Evolutionary conservation across 2,329 filamentous ascomycete genomes (phyloP).

Genomic region (Fusarium nelsonii): DNA sequence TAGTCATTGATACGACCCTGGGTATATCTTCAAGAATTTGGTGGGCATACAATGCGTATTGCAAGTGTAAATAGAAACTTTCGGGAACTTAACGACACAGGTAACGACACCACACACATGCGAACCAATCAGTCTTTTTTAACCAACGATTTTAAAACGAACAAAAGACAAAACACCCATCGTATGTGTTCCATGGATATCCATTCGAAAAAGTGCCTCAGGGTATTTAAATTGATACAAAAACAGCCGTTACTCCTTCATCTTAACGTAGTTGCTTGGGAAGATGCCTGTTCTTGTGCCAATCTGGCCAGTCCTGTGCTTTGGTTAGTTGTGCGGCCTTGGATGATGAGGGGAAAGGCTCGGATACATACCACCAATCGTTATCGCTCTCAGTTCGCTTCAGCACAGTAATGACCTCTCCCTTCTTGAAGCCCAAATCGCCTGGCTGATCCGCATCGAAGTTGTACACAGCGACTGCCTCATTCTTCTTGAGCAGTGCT

Average conservation of each 20-base stretch:
- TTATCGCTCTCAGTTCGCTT: slow-evolving; percentile 95
- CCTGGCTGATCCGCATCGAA: slow-evolving; percentile 95
- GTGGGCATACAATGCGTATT: not conserved
- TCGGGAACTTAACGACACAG: not conserved
- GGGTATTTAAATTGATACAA: slow-evolving; percentile 42
- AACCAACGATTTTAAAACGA: not conserved
- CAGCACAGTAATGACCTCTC: slow-evolving; percentile 92
- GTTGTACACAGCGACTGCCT: slow-evolving; percentile 90
- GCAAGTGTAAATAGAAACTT: not conserved
- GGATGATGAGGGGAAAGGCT: not conserved
- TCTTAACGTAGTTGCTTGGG: slow-evolving; percentile 82
- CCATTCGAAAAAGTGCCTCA: slow-evolving; percentile 34
- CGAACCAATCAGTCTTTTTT: slow-evolving; percentile 6
- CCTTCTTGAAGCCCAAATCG: slow-evolving; percentile 96
- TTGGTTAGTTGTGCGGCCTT: slow-evolving; percentile 5
- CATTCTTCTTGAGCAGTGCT: slow-evolving; percentile 73
- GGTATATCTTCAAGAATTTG: not conserved
- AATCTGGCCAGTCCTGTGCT: slow-evolving; percentile 83
- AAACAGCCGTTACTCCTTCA: slow-evolving; percentile 62
- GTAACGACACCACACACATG: not conserved
- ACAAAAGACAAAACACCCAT: slow-evolving; percentile 18
- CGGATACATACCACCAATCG: slow-evolving; percentile 84
- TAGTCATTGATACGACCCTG: not conserved
- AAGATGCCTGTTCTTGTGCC: slow-evolving; percentile 91
- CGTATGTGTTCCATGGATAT: slow-evolving; percentile 12